Evolutionary conservation across 257 asterid genomes (phyloP).

Genomic region (Przewalskia tangutica): DNA sequence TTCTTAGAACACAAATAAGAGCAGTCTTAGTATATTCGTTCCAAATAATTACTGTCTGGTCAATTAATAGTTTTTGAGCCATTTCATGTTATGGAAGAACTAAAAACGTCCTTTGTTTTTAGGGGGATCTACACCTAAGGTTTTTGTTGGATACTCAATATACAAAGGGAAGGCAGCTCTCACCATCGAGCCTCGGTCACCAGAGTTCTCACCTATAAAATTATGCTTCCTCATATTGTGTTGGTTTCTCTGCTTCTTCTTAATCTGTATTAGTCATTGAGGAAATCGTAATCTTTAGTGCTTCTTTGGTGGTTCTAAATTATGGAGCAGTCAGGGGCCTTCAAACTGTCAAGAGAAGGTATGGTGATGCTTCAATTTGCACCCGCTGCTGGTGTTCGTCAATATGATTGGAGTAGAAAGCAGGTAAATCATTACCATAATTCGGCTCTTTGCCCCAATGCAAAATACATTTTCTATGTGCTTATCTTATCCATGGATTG

Average conservation of each 20-base stretch:
- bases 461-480: background rate
- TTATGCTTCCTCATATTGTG: conserved; percentile 28
- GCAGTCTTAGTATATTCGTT: background rate
- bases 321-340: conserved; percentile 79
- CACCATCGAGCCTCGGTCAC: conserved; percentile 69
- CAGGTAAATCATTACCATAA: conserved; percentile 42
- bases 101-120: background rate
- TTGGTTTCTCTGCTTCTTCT: background rate
- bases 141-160: conserved; percentile 71
- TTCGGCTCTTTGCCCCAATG: background rate
- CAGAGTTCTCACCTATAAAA: conserved; percentile 72
- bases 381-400: conserved; percentile 85
- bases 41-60: background rate
- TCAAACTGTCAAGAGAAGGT: conserved; percentile 78
- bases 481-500: background rate
- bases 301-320: conserved; percentile 1
- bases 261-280: background rate
- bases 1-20: background rate
- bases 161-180: conserved; percentile 98
- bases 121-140: conserved; percentile 59
- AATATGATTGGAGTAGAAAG: conserved; percentile 89
- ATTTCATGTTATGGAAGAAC: background rate
- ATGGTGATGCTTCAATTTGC: conserved; percentile 79
- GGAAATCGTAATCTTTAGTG: conserved; percentile 1
- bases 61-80: background rate